These are phyloP conservation scores for Erysimum cheiri DNA, from an alignment of 441 rosid species.

Conservation along the genomic window DNA sequence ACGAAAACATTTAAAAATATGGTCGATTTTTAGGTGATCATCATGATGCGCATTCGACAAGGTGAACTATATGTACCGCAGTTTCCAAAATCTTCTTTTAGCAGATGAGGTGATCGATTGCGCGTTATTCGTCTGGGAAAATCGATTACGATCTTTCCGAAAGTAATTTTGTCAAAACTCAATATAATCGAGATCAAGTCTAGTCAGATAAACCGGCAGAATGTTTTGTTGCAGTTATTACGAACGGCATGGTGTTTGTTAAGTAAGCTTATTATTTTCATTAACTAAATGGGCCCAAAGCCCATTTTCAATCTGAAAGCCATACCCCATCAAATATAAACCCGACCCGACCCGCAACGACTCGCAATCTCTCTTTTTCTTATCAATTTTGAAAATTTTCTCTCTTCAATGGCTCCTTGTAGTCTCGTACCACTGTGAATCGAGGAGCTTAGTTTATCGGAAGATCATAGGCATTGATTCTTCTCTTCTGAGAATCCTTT, in stretches of 20 bases:
- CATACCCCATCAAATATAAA: neutral
- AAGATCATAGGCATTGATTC: slow-evolving; percentile 26
- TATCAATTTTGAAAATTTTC: slow-evolving; percentile 36
- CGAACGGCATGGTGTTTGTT: neutral
- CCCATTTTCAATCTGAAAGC: slow-evolving; percentile 5
- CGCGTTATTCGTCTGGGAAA: too few species aligned
- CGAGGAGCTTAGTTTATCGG: slow-evolving; percentile 14
- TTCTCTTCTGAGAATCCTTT: neutral
- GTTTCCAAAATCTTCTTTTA: too few species aligned
- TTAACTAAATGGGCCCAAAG: neutral
- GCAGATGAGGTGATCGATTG: too few species aligned
- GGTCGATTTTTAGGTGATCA: too few species aligned
- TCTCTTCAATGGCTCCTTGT: slow-evolving; percentile 31
- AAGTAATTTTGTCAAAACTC: too few species aligned
- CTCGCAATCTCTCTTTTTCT: slow-evolving; percentile 21
- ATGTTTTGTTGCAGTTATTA: neutral
- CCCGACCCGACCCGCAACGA: slow-evolving; percentile 28
- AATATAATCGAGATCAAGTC: neutral
- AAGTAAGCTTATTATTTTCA: neutral
- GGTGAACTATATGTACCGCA: too few species aligned
- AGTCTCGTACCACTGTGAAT: slow-evolving; percentile 35
- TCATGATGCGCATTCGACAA: too few species aligned
- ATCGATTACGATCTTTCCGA: too few species aligned
- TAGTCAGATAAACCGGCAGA: slow-evolving; percentile 7
- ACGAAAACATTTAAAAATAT: too few species aligned